A percentile compares a stretch with the other conserved stretches of the same genome.
phyloP scores from a whole-genome alignment of 2,329 filamentous ascomycete species.

The Fusarium begoniae region DNA sequence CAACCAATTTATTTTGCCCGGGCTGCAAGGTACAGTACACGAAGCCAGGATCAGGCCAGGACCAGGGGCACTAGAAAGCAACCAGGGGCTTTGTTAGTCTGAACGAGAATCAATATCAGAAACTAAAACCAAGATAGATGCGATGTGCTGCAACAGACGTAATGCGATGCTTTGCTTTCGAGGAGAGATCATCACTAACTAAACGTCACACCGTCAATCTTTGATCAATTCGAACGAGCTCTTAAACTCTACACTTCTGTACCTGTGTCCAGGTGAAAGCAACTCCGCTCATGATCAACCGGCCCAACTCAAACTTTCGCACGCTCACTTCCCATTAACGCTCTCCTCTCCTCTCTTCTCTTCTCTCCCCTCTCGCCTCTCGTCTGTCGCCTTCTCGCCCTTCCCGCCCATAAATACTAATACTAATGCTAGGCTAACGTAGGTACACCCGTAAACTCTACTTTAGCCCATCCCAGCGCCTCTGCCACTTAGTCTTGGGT shows the following conservation, averaged over 20 bases:
- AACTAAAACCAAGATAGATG: neutral
- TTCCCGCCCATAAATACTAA: conserved; percentile 19
- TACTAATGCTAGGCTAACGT: conserved; percentile 28
- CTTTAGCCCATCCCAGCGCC: conserved; percentile 27
- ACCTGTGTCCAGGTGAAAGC: neutral
- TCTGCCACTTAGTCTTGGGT: conserved; percentile 16
- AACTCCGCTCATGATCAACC: conserved; percentile 16
- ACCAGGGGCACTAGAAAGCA: neutral
- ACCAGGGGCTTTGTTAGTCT: neutral
- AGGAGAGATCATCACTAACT: conserved; percentile 1
- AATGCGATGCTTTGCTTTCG: conserved; percentile 6
- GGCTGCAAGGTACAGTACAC: conserved; percentile 28
- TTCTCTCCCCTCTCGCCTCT: neutral
- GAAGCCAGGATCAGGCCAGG: neutral
- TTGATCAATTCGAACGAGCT: neutral
- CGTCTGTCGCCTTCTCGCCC: neutral
- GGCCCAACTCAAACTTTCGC: conserved; percentile 24
- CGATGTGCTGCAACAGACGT: neutral
- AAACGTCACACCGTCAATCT: conserved; percentile 17
- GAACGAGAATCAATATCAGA: neutral
- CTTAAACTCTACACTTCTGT: conserved; percentile 5
- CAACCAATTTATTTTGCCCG: conserved; percentile 16
- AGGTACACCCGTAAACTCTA: conserved; percentile 37
- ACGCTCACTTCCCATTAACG: neutral
- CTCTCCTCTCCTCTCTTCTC: neutral